Evolutionary conservation across 768 basidiomycete genomes (phyloP), one percentile per base, ranked within the genome.

Genomic region (Agrocybe chaxingu): DNA sequence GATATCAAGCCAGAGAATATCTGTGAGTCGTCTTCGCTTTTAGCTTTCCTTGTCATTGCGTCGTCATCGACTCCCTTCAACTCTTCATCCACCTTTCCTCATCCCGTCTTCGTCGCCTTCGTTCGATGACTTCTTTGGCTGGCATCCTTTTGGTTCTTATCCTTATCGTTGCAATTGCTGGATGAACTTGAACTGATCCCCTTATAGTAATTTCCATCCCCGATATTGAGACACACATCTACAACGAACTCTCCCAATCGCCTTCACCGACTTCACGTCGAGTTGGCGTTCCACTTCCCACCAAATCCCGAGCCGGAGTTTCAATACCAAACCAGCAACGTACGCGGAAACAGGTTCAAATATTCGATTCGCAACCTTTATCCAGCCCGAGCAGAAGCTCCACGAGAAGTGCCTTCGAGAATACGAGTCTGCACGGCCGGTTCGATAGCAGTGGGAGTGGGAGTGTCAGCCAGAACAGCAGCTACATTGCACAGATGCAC

Each of bases 1-100:
- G 89, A 91, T 58, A 87, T 95, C 52, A 95, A 97, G 69, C 94
- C 93, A 48, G 94, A 97, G 76, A 97, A 97, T 64, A 92, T 97
- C 52, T 73, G 93, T 95, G 63, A 75, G 92, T 76, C 9, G 52
- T 53, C 43, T 35, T 52, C 19, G 38, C 39, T 36, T 43, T 41
- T 38, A 48, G 30, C 45, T 52, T 54, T 35, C 48, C 24, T 51
- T 41, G 35, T 19, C 47, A 19, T n/a, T 29, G 45, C 13, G 45
- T 44, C 29, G 49, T 51, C 43, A 32, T 35, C 44, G 18, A 24
- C 47, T 37, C 47, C 51, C 46, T 29, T 24, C 18, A 31, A 33
- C 38, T 43, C 44, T 41, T 13, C 45, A 13, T 51, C 52, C 40
- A 13, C 43, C 33, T 18, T 18, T 42, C 47, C 34, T 33, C 33